Conservation (phyloP, 306 rosid species). For the Arachis stenosperma region DNA sequence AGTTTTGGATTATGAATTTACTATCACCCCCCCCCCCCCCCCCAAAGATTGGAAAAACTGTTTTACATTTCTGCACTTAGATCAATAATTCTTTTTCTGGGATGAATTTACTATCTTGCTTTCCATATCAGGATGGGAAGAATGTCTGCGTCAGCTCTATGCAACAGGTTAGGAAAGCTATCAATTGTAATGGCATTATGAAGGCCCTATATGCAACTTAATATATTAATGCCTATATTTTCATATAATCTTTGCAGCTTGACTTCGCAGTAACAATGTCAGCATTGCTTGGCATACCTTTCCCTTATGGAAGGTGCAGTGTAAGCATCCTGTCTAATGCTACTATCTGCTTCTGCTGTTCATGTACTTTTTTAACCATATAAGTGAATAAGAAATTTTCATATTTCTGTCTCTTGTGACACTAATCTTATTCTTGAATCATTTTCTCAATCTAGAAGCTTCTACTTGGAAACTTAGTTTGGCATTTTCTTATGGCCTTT, state of each 20-base stretch:
- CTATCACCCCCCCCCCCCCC: conserved; percentile 12
- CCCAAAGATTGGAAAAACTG: conserved; percentile 9
- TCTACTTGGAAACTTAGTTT: conserved; percentile 32
- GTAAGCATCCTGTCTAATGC: conserved; percentile 63
- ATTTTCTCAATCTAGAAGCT: conserved; percentile 36
- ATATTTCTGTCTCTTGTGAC: conserved; percentile 8
- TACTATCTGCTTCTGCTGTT: conserved; percentile 25
- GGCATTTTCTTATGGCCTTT: conserved; percentile 31
- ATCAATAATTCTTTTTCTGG: conserved; percentile 20
- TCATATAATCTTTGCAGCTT: conserved; percentile 68
- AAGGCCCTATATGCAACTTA: conserved; percentile 10
- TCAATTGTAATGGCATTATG: conserved; percentile 23
- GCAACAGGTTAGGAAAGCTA: conserved; percentile 77
- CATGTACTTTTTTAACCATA: conserved; percentile 22
- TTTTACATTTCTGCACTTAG: conserved; percentile 4
- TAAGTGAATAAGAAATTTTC: conserved; percentile 18
- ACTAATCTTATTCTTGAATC: conserved; percentile 28
- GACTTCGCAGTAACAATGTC: conserved; percentile 95
- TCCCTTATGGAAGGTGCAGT: conserved; percentile 99
- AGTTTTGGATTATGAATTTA: conserved; percentile 18
- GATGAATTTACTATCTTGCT: conserved; percentile 24
- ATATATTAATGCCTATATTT: conserved; percentile 37
- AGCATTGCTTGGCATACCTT: conserved; percentile 88
- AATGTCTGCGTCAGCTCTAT: conserved; percentile 68
- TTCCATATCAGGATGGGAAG: conserved; percentile 62